phyloP scores from a whole-genome alignment of 2,329 filamentous ascomycete genomes.

The Hymenoscyphus linearis region DNA sequence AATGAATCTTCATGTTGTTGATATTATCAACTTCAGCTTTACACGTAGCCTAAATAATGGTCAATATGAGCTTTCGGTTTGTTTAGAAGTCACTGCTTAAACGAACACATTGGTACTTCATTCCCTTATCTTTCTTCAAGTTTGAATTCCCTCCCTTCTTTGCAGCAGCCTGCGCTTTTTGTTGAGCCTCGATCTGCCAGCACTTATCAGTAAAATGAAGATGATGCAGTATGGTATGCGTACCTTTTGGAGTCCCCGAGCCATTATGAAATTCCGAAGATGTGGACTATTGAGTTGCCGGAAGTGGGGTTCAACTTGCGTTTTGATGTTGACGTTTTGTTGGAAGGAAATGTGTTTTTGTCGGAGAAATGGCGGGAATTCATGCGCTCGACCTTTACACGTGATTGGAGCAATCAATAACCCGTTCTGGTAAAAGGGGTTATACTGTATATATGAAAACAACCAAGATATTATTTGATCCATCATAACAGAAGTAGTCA shows the following conservation, averaged over 20 bases:
- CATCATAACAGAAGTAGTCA: no score
- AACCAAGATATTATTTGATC: no score
- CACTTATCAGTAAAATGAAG: not conserved
- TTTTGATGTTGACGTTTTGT: not conserved
- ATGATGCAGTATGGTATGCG: not conserved
- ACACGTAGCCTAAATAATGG: not conserved
- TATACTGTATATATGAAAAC: no score
- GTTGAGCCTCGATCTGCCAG: constrained; percentile 4
- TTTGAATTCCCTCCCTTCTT: constrained; percentile 5
- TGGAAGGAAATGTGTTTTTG: not conserved
- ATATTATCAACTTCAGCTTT: constrained; percentile 4
- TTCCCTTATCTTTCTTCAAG: constrained; percentile 7
- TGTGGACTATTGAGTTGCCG: not conserved
- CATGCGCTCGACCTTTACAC: not conserved
- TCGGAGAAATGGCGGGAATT: not conserved
- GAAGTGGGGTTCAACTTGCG: not conserved
- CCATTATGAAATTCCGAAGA: constrained; percentile 1
- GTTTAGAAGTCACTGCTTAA: not conserved
- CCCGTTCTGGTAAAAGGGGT: no score
- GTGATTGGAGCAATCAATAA: not conserved
- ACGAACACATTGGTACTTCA: constrained; percentile 9
- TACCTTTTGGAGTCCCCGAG: constrained; percentile 8
- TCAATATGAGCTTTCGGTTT: not conserved
- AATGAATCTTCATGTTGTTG: constrained; percentile 6
- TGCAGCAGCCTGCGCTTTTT: constrained; percentile 3